Percentiles rank a stretch among this genome's conserved stretches.
phyloP scores from a whole-genome alignment of 345 rosid species.

The Capsella bursapastoris region DNA sequence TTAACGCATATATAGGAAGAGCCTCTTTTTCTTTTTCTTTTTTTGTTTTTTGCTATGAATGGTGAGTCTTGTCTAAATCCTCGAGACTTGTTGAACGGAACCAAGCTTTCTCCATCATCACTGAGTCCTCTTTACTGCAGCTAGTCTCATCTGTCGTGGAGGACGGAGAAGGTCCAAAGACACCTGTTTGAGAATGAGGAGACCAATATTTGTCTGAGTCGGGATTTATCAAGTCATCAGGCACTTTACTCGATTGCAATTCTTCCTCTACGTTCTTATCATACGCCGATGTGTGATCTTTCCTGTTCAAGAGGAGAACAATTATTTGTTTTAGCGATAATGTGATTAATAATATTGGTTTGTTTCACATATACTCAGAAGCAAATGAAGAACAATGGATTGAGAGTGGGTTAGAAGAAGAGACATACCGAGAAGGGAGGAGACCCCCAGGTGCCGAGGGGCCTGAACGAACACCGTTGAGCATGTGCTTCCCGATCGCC shows the following conservation, averaged over 20 bases:
- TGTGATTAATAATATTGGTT: background rate
- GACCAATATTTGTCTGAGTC: constrained; percentile 84
- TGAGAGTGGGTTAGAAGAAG: background rate
- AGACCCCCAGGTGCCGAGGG: constrained; percentile 1
- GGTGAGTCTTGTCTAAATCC: constrained; percentile 82
- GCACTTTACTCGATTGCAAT: constrained; percentile 54
- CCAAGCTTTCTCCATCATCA: constrained; percentile 85
- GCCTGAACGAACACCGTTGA: constrained; percentile 26
- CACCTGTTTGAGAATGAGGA: constrained; percentile 92
- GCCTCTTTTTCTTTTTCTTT: background rate
- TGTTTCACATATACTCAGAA: too few species aligned
- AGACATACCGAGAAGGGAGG: constrained; percentile 16
- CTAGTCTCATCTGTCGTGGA: constrained; percentile 38
- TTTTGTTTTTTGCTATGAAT: constrained; percentile 20
- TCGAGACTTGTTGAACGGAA: constrained; percentile 91
- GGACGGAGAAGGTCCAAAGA: constrained; percentile 78
- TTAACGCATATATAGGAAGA: background rate
- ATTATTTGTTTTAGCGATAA: background rate
- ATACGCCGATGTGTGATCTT: constrained; percentile 61
- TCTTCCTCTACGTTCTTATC: constrained; percentile 89
- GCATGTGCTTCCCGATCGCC: constrained; percentile 25
- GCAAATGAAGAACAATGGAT: background rate
- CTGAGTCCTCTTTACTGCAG: constrained; percentile 41
- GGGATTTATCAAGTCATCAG: constrained; percentile 71
- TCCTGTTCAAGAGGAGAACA: constrained; percentile 41